Evolutionary conservation across 371 early-diverging fungal genomes (phyloP).

Genomic region (Nematocida parisii): DNA sequence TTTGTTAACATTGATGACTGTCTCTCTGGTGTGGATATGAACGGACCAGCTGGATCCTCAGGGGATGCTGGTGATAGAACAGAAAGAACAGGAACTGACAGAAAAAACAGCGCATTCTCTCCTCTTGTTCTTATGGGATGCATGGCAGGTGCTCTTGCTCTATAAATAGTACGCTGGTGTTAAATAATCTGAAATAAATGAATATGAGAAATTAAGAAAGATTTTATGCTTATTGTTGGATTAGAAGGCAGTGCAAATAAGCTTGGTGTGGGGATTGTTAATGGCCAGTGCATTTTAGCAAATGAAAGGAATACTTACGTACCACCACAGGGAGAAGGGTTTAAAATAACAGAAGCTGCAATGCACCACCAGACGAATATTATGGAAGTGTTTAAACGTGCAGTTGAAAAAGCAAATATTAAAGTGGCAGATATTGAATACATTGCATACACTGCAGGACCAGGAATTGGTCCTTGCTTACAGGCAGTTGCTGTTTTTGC

Average conservation of each 20-base stretch:
- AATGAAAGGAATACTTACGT: slow-evolving; percentile 89
- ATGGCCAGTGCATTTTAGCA: slow-evolving; percentile 77
- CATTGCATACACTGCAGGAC: slow-evolving; percentile 94
- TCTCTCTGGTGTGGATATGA: slow-evolving; percentile 57
- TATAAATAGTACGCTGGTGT: not conserved
- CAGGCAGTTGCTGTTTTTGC: slow-evolving; percentile 85
- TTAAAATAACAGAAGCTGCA: slow-evolving; percentile 90
- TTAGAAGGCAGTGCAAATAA: slow-evolving; percentile 98
- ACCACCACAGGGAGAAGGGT: slow-evolving; percentile 92
- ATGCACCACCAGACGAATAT: slow-evolving; percentile 83
- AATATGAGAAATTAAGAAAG: slow-evolving; percentile 19
- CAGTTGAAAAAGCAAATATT: slow-evolving; percentile 77
- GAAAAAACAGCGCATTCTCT: slow-evolving; percentile 31
- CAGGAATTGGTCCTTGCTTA: slow-evolving; percentile 96
- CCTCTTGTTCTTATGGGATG: slow-evolving; percentile 24
- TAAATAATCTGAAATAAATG: slow-evolving; percentile 12
- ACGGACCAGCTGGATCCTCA: not conserved
- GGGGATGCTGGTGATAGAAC: not conserved
- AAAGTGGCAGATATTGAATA: slow-evolving; percentile 78
- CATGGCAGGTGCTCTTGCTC: slow-evolving; percentile 1
- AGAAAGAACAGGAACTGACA: slow-evolving; percentile 12
- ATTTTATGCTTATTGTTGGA: slow-evolving; percentile 66
- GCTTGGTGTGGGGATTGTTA: slow-evolving; percentile 90
- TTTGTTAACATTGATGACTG: slow-evolving; percentile 68
- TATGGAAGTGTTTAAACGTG: slow-evolving; percentile 75